A percentile compares a stretch with the other conserved stretches of the same genome.
These are phyloP conservation scores for Aspergillus niger DNA, from an alignment of 2,329 filamentous ascomycete species.

Conservation along the genomic window DNA sequence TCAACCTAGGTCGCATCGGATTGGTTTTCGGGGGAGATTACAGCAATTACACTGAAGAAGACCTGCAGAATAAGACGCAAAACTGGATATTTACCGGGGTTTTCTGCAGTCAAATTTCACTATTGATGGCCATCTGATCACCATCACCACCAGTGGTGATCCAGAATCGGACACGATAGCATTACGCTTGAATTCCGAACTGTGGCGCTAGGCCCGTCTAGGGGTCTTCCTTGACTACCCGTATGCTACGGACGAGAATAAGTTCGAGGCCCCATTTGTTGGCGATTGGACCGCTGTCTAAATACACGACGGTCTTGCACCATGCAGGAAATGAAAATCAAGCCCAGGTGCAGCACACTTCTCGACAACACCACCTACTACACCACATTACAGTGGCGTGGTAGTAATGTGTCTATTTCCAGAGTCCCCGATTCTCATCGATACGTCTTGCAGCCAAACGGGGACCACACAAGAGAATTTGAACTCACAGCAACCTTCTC, in stretches of 20 bases:
- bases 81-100: slow-evolving; percentile 11
- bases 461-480: neutral
- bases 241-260: slow-evolving; percentile 48
- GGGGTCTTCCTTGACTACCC: slow-evolving; percentile 58
- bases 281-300: slow-evolving; percentile 52
- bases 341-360: neutral
- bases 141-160: neutral
- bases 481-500: neutral
- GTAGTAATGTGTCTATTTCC: neutral
- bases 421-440: neutral
- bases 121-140: neutral
- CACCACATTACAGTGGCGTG: neutral
- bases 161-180: slow-evolving; percentile 20
- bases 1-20: slow-evolving; percentile 54
- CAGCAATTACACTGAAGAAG: slow-evolving; percentile 41
- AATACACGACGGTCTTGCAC: slow-evolving; percentile 24
- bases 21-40: slow-evolving; percentile 46
- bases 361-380: slow-evolving; percentile 6
- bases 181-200: slow-evolving; percentile 39
- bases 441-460: slow-evolving; percentile 1
- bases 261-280: slow-evolving; percentile 59
- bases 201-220: slow-evolving; percentile 42
- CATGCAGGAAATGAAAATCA: neutral
- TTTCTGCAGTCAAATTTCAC: slow-evolving; percentile 7
- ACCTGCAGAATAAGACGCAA: slow-evolving; percentile 19